Evolutionary conservation across 805 yeast genomes (phyloP).

Genomic region (Hanseniaspora nectarophila): DNA sequence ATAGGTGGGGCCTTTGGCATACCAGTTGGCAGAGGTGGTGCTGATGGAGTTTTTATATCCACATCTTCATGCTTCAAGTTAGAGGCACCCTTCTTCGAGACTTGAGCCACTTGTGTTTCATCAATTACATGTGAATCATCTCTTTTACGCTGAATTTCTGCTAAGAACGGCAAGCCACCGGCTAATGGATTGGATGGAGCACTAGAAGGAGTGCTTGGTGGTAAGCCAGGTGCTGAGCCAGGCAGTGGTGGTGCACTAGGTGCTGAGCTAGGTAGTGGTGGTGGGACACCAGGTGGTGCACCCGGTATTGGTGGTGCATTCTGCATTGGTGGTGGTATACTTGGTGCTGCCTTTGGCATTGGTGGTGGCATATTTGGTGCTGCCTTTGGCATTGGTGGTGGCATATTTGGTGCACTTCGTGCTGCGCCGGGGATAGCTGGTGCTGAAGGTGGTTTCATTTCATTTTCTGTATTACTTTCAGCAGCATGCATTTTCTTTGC

Average conservation of each 20-base stretch:
- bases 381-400: conserved; percentile 18
- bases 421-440: conserved; percentile 17
- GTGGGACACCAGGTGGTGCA: conserved; percentile 17
- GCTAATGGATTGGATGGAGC: conserved; percentile 15
- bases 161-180: conserved; percentile 18
- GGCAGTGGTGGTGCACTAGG: conserved; percentile 19
- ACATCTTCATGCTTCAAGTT: background rate
- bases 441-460: conserved; percentile 26
- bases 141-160: conserved; percentile 40
- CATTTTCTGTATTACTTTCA: conserved; percentile 23
- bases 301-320: conserved; percentile 15
- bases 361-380: conserved; percentile 13
- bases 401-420: conserved; percentile 14
- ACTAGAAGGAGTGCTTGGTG: conserved; percentile 15
- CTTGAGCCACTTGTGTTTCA: conserved; percentile 20
- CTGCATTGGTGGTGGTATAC: conserved; percentile 20
- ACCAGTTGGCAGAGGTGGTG: conserved; percentile 17
- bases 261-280: conserved; percentile 16
- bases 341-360: conserved; percentile 15
- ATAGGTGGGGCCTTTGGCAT: background rate
- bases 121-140: conserved; percentile 38
- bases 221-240: conserved; percentile 7
- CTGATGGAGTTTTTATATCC: background rate
- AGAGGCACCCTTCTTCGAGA: conserved; percentile 17
- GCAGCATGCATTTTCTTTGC: conserved; percentile 11